Evolutionary conservation across 768 basidiomycete species (phyloP).

Genomic region (Russula sp.): DNA sequence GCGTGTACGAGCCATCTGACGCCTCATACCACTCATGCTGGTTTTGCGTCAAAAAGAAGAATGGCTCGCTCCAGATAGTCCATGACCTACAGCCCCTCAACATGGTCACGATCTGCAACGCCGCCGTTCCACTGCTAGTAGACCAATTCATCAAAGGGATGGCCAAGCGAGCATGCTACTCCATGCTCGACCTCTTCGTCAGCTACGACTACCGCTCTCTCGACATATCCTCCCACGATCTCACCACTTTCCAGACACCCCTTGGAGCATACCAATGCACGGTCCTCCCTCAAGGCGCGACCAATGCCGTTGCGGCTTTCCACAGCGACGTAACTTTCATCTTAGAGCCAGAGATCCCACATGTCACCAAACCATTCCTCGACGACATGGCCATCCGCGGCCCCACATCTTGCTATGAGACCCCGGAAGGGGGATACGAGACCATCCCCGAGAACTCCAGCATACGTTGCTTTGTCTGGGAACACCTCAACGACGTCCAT

Average conservation of each 20-base stretch:
- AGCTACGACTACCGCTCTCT: no score
- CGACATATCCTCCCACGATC: no score
- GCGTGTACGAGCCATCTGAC: no score
- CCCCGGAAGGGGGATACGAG: no score
- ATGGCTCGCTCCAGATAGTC: slow-evolving; percentile 18
- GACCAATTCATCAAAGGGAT: no score
- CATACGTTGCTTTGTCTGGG: no score
- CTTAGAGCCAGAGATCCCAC: slow-evolving; percentile 34
- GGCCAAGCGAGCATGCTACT: no score
- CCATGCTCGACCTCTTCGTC: no score
- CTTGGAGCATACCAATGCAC: slow-evolving; percentile 23
- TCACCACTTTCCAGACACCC: no score
- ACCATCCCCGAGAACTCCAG: not conserved
- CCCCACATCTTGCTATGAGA: not conserved
- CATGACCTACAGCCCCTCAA: slow-evolving; percentile 26
- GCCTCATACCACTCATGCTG: not conserved
- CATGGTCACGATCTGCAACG: slow-evolving; percentile 20
- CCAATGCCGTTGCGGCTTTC: slow-evolving; percentile 35
- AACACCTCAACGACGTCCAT: no score
- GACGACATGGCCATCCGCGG: not conserved
- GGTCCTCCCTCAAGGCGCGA: slow-evolving; percentile 36
- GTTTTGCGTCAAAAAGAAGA: slow-evolving; percentile 5
- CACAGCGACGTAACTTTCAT: slow-evolving; percentile 35
- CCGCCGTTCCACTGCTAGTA: slow-evolving; percentile 16
- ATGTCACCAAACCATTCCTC: slow-evolving; percentile 7